phyloP scores from a whole-genome alignment of 129 eudicot species.

The Apium graveolens region DNA sequence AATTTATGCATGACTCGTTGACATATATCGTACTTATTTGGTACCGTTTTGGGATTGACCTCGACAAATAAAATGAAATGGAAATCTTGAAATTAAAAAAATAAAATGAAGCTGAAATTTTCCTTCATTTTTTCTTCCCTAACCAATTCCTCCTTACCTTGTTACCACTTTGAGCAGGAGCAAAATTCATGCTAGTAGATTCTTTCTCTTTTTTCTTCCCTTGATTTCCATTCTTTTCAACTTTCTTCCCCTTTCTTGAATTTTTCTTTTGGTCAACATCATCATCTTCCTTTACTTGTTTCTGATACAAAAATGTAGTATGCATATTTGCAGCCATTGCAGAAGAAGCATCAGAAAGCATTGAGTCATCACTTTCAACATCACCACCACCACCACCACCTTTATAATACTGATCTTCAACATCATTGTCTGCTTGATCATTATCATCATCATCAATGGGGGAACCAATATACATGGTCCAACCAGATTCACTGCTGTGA shows the following conservation, averaged over 20 bases:
- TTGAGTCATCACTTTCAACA: slow-evolving; percentile 66
- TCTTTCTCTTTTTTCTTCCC: slow-evolving; percentile 21
- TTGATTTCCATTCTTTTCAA: slow-evolving; percentile 12
- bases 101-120: neutral
- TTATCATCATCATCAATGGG: slow-evolving; percentile 30
- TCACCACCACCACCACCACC: slow-evolving; percentile 18
- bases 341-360: slow-evolving; percentile 92
- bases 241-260: slow-evolving; percentile 29
- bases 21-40: neutral
- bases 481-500: slow-evolving; percentile 59
- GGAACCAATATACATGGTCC: slow-evolving; percentile 60
- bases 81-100: neutral
- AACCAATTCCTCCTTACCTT: slow-evolving; percentile 30
- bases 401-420: slow-evolving; percentile 16
- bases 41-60: neutral
- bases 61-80: neutral
- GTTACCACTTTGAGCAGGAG: slow-evolving; percentile 37
- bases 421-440: neutral
- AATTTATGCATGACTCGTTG: neutral
- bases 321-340: slow-evolving; percentile 34
- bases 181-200: slow-evolving; percentile 19
- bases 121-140: slow-evolving; percentile 28
- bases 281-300: neutral
- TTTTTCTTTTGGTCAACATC: slow-evolving; percentile 11
- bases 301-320: neutral